Base-by-base conservation (phyloP, 148 eudicot species). In the Silene latifolia region DNA sequence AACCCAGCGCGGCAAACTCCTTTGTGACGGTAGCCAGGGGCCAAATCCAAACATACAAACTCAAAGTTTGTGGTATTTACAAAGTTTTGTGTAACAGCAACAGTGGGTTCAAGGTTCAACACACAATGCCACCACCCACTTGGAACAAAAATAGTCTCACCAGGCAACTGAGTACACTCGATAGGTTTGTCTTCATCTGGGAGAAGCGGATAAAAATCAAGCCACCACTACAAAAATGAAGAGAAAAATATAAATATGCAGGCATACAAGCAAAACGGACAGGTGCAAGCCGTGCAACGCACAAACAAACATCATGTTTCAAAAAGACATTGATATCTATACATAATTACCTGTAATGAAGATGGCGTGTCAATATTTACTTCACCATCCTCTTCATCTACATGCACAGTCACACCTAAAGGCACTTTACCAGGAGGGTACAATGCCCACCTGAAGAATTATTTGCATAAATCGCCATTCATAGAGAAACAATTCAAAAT, bases 111-210 rank as follows among this genome's bases (percentile, higher is more conserved):
- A 82, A 95, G 81, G 77, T 92, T 95, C 73, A 95, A 79, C 73
- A 95, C 97, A 80, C 98, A 95, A 80, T 95, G 98, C 98, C 98
- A 95, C 98, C 98, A 92, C 69, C 98, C 98, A 82, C 90, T 95
- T 47, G 98, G 98, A 63, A 95, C 97, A 85, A 79, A 92, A 77
- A 95, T 90, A 21, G 98, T 95, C 87, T 95, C 98, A 7, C 98
- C 97, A 21, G 98, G 97, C 79, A 92, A 71, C 77, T 95, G 98
- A 46, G 97, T 95, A 80, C 89, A 90, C 76, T 95, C 97, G 72
- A 95, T 86, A 71, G 98, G 98, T 83, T 92, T 95, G 71, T 92
- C 91, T 86, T 90, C 88, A 72, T 87, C 90, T 39, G 89, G 83
- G 66, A 95, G 92, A 59, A 95, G 91, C 23, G 98, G 96, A 81